Base-by-base conservation (phyloP, 2,329 filamentous ascomycete species). In the Neodidymelliopsis sp. region DNA sequence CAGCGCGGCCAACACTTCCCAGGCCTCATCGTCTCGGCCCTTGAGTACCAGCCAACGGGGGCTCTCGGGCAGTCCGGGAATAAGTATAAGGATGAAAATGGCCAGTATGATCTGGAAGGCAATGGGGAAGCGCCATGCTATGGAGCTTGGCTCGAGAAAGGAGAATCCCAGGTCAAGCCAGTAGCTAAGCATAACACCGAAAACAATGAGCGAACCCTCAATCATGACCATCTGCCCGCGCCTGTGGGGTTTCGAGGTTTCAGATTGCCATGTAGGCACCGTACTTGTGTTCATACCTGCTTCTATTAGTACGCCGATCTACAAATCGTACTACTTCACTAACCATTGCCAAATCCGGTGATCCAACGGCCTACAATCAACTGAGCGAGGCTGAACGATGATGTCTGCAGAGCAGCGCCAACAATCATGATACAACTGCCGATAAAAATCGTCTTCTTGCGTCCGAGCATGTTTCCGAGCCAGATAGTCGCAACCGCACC, bases 401-500 rank as follows among this genome's bases (percentile, higher is more conserved):
- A 68, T 11, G 81, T 70, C 61, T 88, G 85, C 27, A 88, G 79
- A 7, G 81, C 74, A 24, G 83, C 83, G 11, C 84, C 84, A 24
- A 85, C 44, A 12, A 84, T 73, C 77, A 85, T 82, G 56, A 87
- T 79, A 9, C 73, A 54, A 7, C 79, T 79, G 12, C 85, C 85
- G n/a, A 82, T 74, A 58, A 87, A 82, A 41, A 85, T 84, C 2
- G 79, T 80, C 28, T 80, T 73, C 64, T 79, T 77, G 24, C 84
- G 76, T 18, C 84, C 84, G 29, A 86, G 77, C 8, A 77, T 72
- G 53, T 88, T 85, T 22, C 84, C 85, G 7, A 82, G 67, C 68
- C 75, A 77, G 45, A 74, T 72, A 22, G 67, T 71, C 0, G 73
- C 60, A 3, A 78, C 69, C 2, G 76, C 76, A 19, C 75, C 74